Evolutionary conservation across 306 rosid genomes (phyloP).

Genomic region (Castanea crenata): DNA sequence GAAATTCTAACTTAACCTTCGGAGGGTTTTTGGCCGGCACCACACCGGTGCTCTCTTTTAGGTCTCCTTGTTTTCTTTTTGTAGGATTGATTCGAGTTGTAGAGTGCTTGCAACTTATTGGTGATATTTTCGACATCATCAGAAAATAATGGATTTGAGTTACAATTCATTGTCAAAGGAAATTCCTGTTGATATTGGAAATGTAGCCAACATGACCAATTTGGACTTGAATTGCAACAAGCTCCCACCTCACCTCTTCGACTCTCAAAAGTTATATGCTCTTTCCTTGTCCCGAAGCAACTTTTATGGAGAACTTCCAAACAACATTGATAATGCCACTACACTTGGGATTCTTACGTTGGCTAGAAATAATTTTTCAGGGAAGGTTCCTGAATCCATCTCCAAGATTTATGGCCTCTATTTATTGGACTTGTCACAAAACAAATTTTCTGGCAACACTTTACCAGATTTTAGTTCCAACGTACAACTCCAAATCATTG

Average conservation of each 20-base stretch:
- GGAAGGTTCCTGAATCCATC: constrained; percentile 25
- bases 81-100: too few relatives aligned
- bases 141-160: too few relatives aligned
- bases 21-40: too few relatives aligned
- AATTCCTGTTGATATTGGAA: not conserved
- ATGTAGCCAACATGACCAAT: constrained; percentile 24
- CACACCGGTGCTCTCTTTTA: too few relatives aligned
- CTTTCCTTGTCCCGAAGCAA: constrained; percentile 29
- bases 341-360: constrained; percentile 13
- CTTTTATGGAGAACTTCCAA: constrained; percentile 29
- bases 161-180: too few relatives aligned
- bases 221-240: constrained; percentile 20
- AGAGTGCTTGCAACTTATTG: too few relatives aligned
- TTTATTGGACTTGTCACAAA: constrained; percentile 20
- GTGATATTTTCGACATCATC: too few relatives aligned
- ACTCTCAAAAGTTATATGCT: constrained; percentile 9
- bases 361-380: constrained; percentile 29
- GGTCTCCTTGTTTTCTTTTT: too few relatives aligned
- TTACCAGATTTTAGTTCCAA: constrained; percentile 17
- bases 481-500: constrained; percentile 17
- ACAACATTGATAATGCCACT: constrained; percentile 23
- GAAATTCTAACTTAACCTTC: too few relatives aligned
- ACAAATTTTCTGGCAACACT: constrained; percentile 20
- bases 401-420: constrained; percentile 27
- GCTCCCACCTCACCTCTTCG: constrained; percentile 16